Evolutionary conservation across 2,329 filamentous ascomycete genomes (phyloP).

Genomic region (Botrytis fragariae): DNA sequence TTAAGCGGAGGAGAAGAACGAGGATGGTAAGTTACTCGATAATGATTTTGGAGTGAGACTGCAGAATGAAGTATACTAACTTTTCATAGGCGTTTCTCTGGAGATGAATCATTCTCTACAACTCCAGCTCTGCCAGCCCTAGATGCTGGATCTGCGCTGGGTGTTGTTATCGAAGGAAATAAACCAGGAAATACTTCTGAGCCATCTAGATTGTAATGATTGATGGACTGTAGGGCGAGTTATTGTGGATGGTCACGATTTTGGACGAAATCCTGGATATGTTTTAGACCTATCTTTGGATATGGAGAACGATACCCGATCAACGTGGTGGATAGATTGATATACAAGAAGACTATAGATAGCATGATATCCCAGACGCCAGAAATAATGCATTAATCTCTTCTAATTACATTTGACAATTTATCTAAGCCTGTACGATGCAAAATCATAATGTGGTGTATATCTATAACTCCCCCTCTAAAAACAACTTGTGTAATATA

Average conservation of each 20-base stretch:
- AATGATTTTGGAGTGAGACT: slow-evolving; percentile 10
- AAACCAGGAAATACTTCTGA: slow-evolving; percentile 21
- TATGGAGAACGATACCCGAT: slow-evolving; percentile 5
- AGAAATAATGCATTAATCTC: background rate
- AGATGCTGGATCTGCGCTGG: slow-evolving; percentile 39
- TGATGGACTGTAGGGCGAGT: background rate
- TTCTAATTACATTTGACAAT: background rate
- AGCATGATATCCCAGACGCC: background rate
- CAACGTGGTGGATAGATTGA: background rate
- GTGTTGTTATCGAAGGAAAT: slow-evolving; percentile 39
- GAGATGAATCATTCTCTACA: slow-evolving; percentile 55
- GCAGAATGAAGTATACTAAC: slow-evolving; percentile 12
- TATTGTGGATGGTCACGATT: background rate
- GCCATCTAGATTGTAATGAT: slow-evolving; percentile 22
- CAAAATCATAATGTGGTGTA: background rate
- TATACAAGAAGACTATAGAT: slow-evolving; percentile 4
- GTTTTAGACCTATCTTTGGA: background rate
- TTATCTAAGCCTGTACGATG: background rate
- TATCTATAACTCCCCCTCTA: background rate
- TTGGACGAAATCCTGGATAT: background rate
- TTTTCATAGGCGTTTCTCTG: slow-evolving; percentile 49
- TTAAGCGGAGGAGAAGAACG: slow-evolving; percentile 77
- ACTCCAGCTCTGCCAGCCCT: slow-evolving; percentile 29
- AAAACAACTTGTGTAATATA: background rate
- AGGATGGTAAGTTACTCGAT: slow-evolving; percentile 65